Conservation (phyloP, 768 basidiomycete species). For the Pleurotus platypus region DNA sequence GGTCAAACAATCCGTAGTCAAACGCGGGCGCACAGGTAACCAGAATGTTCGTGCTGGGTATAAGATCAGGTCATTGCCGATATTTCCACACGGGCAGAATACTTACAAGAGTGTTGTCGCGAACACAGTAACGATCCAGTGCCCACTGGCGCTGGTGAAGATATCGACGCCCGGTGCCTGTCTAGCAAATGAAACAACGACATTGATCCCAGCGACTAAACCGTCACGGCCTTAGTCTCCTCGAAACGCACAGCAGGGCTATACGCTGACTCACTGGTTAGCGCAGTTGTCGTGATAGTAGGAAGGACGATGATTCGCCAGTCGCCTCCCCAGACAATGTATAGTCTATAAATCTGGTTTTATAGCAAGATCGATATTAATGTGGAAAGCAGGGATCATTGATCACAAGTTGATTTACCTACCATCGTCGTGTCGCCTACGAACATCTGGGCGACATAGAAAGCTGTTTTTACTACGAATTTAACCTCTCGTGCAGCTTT, state of each 20-base stretch:
- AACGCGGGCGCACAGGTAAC: neutral
- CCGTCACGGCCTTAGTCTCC: no score
- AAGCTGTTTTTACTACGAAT: neutral
- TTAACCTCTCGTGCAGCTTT: neutral
- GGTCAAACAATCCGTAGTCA: neutral
- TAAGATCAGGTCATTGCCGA: neutral
- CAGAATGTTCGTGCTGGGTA: neutral
- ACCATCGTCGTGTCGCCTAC: neutral
- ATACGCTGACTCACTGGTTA: neutral
- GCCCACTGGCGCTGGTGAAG: neutral
- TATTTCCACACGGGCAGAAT: neutral
- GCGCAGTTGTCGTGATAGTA: neutral
- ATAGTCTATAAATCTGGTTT: neutral
- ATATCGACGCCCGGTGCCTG: neutral
- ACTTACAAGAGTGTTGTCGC: neutral
- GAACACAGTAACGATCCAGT: neutral
- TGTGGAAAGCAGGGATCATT: neutral
- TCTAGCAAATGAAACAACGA: neutral
- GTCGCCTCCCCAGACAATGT: neutral
- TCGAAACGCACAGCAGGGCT: no score
- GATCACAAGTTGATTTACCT: neutral
- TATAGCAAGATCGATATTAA: neutral
- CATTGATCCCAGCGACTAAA: neutral
- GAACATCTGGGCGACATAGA: neutral
- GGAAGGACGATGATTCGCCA: neutral